Evolutionary conservation across 1,284 basidiomycete species (phyloP), one percentile per base, ranked within the genome.

Genomic region (Ceratobasidium papillatum): DNA sequence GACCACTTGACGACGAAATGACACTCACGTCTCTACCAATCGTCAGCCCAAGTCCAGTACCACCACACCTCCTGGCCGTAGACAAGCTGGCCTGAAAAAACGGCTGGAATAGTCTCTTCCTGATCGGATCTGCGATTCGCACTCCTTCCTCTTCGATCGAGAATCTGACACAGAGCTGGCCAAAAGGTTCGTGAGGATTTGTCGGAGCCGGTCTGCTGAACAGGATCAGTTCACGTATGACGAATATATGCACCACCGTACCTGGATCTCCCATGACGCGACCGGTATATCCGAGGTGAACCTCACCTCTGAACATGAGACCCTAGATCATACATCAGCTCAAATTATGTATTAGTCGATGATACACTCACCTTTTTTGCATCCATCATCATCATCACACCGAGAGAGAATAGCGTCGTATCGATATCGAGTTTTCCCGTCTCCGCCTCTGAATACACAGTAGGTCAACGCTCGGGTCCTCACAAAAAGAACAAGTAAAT

Each of bases 361-460:
- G 12, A 56, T 38, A 41, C 17, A 34, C 22, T 45, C 17, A 47
- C 74, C 63, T 75, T 75, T 61, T 75, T 75, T 1, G 49, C 32
- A 49, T 75, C 74, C 30, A 68, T 14, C 30, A 68, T 14, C 5
- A 75, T 45, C 11, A 75, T 64, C 19, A 66, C 74, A 11, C 65
- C 63, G 17, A 75, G 22, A 0, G 65, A 66, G 22, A 75, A 75
- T n/a, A 64, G 74, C 5, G 54, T 47, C 22, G 59, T 47, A 22
- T 75, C 74, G 19, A 75, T 51, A 45, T 75, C 74, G 2, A 75
- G 52, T 25, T 75, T 75, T 14, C 74, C 74, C 54, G 61, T 68
- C 36, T 75, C 74, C 27, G 68, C 65, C 74, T 75, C 65, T 72
- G 14, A 41, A 58, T 25, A 12, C 5, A 5, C 27, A 49, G 4